Evolutionary conservation across 257 asterid species (phyloP).

Genomic region (Solanum piurae): DNA sequence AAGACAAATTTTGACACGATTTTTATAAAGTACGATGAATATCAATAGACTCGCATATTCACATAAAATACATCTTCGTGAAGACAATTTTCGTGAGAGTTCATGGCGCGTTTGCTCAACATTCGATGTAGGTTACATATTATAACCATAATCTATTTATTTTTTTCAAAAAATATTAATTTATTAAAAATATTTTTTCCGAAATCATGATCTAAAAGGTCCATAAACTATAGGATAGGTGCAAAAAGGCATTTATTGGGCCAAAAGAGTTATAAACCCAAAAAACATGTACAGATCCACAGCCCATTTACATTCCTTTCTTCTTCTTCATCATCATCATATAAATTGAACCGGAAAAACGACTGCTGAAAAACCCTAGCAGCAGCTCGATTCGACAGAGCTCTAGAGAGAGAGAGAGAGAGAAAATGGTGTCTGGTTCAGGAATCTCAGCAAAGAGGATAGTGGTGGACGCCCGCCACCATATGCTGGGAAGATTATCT

Average conservation of each 20-base stretch:
- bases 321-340: not conserved
- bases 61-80: too few relatives aligned
- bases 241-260: not conserved
- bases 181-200: too few relatives aligned
- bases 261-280: not conserved
- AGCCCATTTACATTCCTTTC: not conserved
- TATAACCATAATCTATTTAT: too few relatives aligned
- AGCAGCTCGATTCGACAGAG: not conserved
- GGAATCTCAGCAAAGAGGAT: not conserved
- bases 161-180: too few relatives aligned
- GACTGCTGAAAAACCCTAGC: not conserved
- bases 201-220: not conserved
- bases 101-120: too few relatives aligned
- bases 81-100: too few relatives aligned
- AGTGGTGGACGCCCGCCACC: not conserved
- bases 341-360: not conserved
- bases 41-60: too few relatives aligned
- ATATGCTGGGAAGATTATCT: not conserved
- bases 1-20: too few relatives aligned
- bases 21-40: too few relatives aligned
- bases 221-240: not conserved
- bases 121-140: too few relatives aligned
- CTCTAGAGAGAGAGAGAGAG: not conserved
- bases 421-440: not conserved
- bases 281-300: not conserved